Base-by-base conservation (phyloP, 305 asterid species). In the Plantago rigida region DNA sequence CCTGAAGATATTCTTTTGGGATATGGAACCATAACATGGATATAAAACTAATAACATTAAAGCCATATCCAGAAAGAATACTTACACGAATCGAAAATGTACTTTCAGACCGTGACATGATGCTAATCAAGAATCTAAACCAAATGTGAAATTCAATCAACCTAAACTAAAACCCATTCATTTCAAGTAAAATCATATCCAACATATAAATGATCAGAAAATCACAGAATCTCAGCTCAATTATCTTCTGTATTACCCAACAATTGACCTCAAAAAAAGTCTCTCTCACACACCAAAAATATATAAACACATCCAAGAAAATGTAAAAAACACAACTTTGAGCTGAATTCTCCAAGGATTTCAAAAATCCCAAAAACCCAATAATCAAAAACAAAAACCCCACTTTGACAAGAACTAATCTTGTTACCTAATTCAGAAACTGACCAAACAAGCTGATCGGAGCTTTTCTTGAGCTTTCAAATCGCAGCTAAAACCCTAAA, bases 81-180 rank as follows among this genome's bases (percentile, higher is more conserved):
- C 34, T 29, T 3, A 3, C 1, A 29, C 34, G 5, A 29, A 50
- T 59, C 55, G 45, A 47, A 55, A 73, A 47, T 54, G 41, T 68
- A 62, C 13, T 60, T 56, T 50, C 64, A 61, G 59, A 13, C 61
- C 71, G 76, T 71, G 69, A 68, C 62, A 69, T 62, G 53, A 59
- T 62, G 68, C 68, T 73, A 69, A 75, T 71, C 77, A 58, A 73
- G 71, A 73, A 69, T 72, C 85, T 47, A 51, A 60, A 48, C 71
- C 26, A 69, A 74, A 74, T 48, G 63, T 60, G 51, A 55, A 63
- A 60, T 73, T 61, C 19, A 60, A 47, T 69, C 45, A 14, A 31
- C 50, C 56, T 17, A 60, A 64, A 42, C 26, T 67, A 47, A 67
- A 54, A 46, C 48, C 54, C 44, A 47, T 65, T 53, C 10, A 41